phyloP scores from a whole-genome alignment of 73 alveolate species.

The Paramecium tetraurelia region DNA sequence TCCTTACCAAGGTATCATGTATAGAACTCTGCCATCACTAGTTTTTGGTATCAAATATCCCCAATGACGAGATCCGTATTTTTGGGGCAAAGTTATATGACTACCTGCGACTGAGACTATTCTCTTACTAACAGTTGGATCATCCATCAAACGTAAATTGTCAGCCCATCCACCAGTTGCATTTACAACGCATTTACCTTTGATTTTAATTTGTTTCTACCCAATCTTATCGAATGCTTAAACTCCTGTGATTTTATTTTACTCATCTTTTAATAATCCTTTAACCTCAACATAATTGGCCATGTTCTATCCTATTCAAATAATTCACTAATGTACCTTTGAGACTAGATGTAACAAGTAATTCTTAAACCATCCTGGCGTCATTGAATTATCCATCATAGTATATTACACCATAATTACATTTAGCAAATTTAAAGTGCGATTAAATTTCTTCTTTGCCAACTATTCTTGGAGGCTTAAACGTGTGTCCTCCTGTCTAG shows the following conservation, averaged over 20 bases:
- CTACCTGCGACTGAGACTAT: constrained; percentile 83
- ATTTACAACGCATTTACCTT: constrained; percentile 81
- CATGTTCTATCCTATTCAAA: constrained; percentile 66
- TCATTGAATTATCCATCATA: constrained; percentile 85
- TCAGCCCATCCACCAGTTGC: constrained; percentile 88
- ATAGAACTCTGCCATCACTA: constrained; percentile 82
- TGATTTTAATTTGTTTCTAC: constrained; percentile 67
- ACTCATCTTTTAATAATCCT: constrained; percentile 58
- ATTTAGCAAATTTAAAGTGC: constrained; percentile 45
- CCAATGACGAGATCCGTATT: constrained; percentile 63
- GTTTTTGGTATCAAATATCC: constrained; percentile 83
- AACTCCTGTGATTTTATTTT: constrained; percentile 74
- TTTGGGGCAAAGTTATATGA: constrained; percentile 70
- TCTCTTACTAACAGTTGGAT: constrained; percentile 64
- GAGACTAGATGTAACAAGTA: constrained; percentile 70
- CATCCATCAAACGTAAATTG: constrained; percentile 72
- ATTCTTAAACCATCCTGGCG: constrained; percentile 68
- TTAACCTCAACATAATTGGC: constrained; percentile 74
- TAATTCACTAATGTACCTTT: constrained; percentile 58
- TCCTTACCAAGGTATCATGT: constrained; percentile 76
- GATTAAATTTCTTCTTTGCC: constrained; percentile 43
- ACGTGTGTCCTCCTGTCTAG: constrained; percentile 11
- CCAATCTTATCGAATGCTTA: constrained; percentile 65
- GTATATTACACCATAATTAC: constrained; percentile 68
- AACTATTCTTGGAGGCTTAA: constrained; percentile 56